Percentiles rank a stretch among this genome's conserved stretches.
Evolutionary conservation across 2,329 filamentous ascomycete species (phyloP).

Genomic region (Shiraia bambusicola): DNA sequence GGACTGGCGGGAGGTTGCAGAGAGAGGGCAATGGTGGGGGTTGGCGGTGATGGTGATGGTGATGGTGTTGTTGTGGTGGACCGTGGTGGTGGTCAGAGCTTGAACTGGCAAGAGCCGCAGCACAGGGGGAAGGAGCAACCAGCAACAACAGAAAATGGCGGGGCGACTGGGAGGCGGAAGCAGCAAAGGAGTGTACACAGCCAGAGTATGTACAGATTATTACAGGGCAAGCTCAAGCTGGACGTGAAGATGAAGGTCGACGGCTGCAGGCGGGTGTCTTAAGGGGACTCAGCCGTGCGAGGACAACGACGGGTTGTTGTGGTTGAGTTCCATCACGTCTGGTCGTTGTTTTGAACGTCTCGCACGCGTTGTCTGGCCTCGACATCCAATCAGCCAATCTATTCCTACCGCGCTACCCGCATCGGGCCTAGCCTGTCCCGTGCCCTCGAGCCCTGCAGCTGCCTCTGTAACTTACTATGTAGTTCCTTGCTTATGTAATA

Average conservation of each 20-base stretch:
- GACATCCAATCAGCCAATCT: slow-evolving; percentile 7
- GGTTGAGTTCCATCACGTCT: slow-evolving; percentile 17
- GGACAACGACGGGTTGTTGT: no score
- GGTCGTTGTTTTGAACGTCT: slow-evolving; percentile 29
- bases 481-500: no score
- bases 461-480: no score
- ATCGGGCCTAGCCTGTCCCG: slow-evolving; percentile 8
- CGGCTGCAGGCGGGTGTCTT: background rate
- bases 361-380: slow-evolving; percentile 23
- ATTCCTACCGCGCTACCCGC: slow-evolving; percentile 7
- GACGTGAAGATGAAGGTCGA: slow-evolving; percentile 2
- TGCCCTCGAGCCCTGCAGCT: no score
- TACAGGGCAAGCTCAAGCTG: slow-evolving; percentile 12
- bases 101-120: no score
- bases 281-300: slow-evolving; percentile 3
- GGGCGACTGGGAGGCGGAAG: slow-evolving; percentile 13
- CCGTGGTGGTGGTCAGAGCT: slow-evolving; percentile 19
- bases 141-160: slow-evolving; percentile 17
- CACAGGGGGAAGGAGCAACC: no score
- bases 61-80: slow-evolving; percentile 10
- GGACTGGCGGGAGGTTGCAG: no score
- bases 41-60: slow-evolving; percentile 13
- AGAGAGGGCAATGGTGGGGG: background rate
- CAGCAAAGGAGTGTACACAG: slow-evolving; percentile 3
- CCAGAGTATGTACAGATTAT: background rate